phyloP scores from a whole-genome alignment of 257 asterid species.

The Plectranthus barbatus region DNA sequence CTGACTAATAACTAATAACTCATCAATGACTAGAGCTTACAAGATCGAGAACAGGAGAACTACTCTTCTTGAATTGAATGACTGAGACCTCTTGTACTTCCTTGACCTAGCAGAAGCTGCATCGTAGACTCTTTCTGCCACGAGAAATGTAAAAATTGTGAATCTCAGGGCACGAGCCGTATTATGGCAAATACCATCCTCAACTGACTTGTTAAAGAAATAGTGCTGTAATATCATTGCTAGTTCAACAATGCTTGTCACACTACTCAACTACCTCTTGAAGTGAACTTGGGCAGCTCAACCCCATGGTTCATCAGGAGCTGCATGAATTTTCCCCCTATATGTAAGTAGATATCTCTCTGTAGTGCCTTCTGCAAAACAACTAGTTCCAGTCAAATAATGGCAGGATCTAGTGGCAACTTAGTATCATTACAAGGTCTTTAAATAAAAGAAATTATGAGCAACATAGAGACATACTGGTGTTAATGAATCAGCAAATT shows the following conservation, averaged over 20 bases:
- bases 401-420: not conserved
- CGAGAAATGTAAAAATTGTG: conserved; percentile 13
- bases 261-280: conserved; percentile 52
- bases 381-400: conserved; percentile 7
- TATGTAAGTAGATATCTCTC: conserved; percentile 58
- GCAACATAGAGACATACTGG: conserved; percentile 38
- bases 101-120: conserved; percentile 53
- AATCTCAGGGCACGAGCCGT: conserved; percentile 5
- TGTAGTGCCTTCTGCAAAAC: conserved; percentile 53
- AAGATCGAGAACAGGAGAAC: conserved; percentile 78
- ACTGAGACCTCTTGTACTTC: conserved; percentile 78
- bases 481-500: conserved; percentile 50
- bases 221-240: not conserved
- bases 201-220: not conserved
- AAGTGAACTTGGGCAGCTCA: conserved; percentile 66
- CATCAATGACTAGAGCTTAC: conserved; percentile 44
- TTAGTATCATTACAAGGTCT: conserved; percentile 1
- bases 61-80: conserved; percentile 88
- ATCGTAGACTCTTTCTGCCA: conserved; percentile 49
- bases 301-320: conserved; percentile 56
- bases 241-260: conserved; percentile 5
- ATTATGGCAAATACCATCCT: not conserved
- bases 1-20: not conserved
- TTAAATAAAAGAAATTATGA: not conserved
- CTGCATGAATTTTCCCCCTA: conserved; percentile 78